Evolutionary conservation across 1,139 yeast species (phyloP).

Genomic region (Pichia kudriavzevii): DNA sequence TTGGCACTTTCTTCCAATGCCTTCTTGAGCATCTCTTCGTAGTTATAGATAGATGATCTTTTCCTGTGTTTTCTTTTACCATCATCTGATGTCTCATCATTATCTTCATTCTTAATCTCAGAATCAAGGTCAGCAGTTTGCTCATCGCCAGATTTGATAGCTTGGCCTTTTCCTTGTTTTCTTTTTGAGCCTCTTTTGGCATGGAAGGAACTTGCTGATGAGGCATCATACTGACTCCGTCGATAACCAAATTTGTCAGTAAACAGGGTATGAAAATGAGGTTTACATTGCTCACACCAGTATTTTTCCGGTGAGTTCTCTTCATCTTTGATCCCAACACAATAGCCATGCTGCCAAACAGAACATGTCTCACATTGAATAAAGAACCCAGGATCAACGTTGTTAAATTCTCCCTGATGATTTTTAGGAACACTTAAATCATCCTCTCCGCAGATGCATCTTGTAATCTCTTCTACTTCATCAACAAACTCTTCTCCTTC

Average conservation of each 20-base stretch:
- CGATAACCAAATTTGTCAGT: conserved; percentile 29
- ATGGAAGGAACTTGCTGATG: conserved; percentile 28
- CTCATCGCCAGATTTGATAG: not conserved
- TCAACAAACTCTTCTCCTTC: conserved; percentile 34
- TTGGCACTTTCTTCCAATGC: conserved; percentile 68
- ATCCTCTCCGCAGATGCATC: conserved; percentile 82
- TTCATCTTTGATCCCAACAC: conserved; percentile 74
- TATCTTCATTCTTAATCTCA: conserved; percentile 9
- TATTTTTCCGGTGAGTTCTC: conserved; percentile 83
- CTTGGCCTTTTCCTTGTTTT: conserved; percentile 12
- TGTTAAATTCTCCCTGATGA: conserved; percentile 46
- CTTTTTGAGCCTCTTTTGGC: conserved; percentile 20
- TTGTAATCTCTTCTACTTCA: conserved; percentile 58
- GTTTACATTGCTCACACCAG: conserved; percentile 88
- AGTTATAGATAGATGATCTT: conserved; percentile 43
- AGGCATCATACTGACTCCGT: conserved; percentile 43
- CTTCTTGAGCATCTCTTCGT: conserved; percentile 60
- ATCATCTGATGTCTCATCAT: conserved; percentile 13
- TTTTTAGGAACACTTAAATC: conserved; percentile 51
- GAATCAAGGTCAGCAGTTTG: not conserved
- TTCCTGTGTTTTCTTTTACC: conserved; percentile 21
- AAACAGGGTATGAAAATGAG: conserved; percentile 60
- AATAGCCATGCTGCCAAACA: conserved; percentile 96
- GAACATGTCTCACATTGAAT: conserved; percentile 89
- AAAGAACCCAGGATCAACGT: conserved; percentile 69